phyloP scores from a whole-genome alignment of 2,329 filamentous ascomycete species.

The Fusarium sp. region DNA sequence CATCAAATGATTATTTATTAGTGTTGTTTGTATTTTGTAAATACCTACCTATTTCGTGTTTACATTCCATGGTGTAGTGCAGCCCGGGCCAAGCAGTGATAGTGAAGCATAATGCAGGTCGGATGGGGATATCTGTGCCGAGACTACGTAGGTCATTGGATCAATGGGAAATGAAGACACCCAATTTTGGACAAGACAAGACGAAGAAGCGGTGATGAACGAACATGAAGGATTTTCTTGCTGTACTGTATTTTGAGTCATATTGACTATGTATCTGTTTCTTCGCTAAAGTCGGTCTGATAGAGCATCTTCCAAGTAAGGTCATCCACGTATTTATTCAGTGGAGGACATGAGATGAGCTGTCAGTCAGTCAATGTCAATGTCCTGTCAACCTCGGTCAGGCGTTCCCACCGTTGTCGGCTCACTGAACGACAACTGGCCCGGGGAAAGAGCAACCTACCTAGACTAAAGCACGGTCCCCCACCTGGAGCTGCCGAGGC shows the following conservation, averaged over 20 bases:
- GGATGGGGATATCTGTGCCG: slow-evolving; percentile 11
- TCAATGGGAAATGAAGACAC: slow-evolving; percentile 38
- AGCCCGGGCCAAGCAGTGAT: slow-evolving; percentile 9
- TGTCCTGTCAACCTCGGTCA: slow-evolving; percentile 30
- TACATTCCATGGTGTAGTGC: neutral
- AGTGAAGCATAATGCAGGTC: slow-evolving; percentile 22
- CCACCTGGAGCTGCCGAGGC: slow-evolving; percentile 42
- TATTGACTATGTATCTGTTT: neutral
- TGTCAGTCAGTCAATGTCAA: slow-evolving; percentile 3
- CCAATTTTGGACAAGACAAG: slow-evolving; percentile 9
- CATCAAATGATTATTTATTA: neutral
- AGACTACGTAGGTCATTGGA: slow-evolving; percentile 34
- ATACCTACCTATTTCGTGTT: neutral
- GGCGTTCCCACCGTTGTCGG: slow-evolving; percentile 32
- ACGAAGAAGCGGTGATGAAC: slow-evolving; percentile 6
- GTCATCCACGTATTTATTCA: neutral
- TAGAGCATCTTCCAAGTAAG: neutral
- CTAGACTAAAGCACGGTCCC: slow-evolving; percentile 17
- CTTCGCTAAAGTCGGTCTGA: neutral
- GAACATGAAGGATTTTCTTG: neutral
- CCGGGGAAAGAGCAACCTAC: slow-evolving; percentile 16
- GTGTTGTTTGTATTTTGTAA: neutral
- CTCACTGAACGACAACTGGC: slow-evolving; percentile 15
- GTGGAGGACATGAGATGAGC: slow-evolving; percentile 19
- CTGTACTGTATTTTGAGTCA: neutral